A percentile compares a stretch with the other conserved stretches of the same genome.
Conservation (phyloP, 192 early-diverging fungal genomes). For the Backusella parvicylindrica region DNA sequence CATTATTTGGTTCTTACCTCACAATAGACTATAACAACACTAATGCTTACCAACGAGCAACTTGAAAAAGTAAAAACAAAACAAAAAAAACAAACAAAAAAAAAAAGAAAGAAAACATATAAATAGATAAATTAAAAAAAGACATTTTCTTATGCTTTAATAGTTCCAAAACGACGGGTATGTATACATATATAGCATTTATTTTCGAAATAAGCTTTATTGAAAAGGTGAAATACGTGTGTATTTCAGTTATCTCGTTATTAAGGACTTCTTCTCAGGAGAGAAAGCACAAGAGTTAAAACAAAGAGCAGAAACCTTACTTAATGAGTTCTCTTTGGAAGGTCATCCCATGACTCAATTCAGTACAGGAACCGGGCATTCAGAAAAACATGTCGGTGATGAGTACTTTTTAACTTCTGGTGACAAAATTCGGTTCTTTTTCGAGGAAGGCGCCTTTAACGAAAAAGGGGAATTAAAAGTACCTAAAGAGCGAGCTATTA, state of each 20-base stretch:
- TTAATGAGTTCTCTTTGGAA: slow-evolving; percentile 60
- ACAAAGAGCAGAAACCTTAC: slow-evolving; percentile 46
- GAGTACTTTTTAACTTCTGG: slow-evolving; percentile 87
- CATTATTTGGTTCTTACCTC: neutral
- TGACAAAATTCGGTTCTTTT: slow-evolving; percentile 84
- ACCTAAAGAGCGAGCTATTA: slow-evolving; percentile 65
- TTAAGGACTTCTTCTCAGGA: slow-evolving; percentile 61
- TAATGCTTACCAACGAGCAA: neutral
- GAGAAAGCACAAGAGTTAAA: slow-evolving; percentile 45
- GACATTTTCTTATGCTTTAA: neutral
- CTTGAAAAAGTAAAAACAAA: neutral
- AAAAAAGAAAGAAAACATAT: too few relatives aligned
- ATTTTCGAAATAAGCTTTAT: neutral
- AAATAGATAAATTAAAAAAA: neutral
- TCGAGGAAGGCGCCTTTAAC: slow-evolving; percentile 82
- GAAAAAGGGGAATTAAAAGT: slow-evolving; percentile 57
- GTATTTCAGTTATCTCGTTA: slow-evolving; percentile 52
- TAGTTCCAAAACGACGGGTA: neutral
- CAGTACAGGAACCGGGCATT: slow-evolving; percentile 55
- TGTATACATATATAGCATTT: neutral
- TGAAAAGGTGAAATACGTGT: neutral
- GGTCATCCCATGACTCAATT: slow-evolving; percentile 79
- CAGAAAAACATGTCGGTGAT: slow-evolving; percentile 70
- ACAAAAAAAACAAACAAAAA: too few relatives aligned
- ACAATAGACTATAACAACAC: neutral